These are phyloP conservation scores for Craspedostauros australis DNA, from an alignment of 108 stramenopile genomes.

Conservation along the genomic window DNA sequence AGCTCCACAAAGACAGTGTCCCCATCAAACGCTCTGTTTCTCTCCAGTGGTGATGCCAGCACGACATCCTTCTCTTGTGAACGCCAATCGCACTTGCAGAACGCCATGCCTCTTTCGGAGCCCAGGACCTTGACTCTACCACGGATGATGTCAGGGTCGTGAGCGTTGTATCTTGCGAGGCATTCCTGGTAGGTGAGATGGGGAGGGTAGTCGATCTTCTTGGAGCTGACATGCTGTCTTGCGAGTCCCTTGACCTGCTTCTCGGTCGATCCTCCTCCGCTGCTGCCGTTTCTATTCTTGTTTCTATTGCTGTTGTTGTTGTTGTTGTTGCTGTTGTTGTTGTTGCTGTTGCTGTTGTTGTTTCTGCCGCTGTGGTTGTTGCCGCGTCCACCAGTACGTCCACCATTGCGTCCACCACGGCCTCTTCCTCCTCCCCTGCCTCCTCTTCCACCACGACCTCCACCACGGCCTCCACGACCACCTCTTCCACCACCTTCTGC, in stretches of 20 bases:
- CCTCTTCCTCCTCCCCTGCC: too few species aligned
- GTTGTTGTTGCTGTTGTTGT: constrained; percentile 7
- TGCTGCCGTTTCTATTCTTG: not conserved
- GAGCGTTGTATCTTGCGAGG: constrained; percentile 38
- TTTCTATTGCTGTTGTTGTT: not conserved
- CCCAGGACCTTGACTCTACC: constrained; percentile 62
- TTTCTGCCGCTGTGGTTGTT: constrained; percentile 4
- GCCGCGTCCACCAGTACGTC: not conserved
- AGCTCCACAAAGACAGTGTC: constrained; percentile 84
- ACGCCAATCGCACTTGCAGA: constrained; percentile 79
- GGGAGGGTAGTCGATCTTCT: constrained; percentile 35
- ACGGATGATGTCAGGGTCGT: constrained; percentile 50
- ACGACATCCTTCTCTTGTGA: constrained; percentile 57
- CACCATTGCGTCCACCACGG: too few species aligned
- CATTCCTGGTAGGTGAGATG: constrained; percentile 35
- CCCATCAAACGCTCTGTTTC: constrained; percentile 84
- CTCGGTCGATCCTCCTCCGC: constrained; percentile 5
- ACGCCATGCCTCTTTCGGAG: constrained; percentile 37
- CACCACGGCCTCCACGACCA: too few species aligned
- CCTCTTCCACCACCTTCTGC: too few species aligned
- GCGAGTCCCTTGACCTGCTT: not conserved
- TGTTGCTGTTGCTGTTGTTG: constrained; percentile 18
- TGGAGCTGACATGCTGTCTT: not conserved
- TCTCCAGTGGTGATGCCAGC: constrained; percentile 39
- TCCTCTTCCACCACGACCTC: too few species aligned